phyloP scores from a whole-genome alignment of 2,329 filamentous ascomycete species.

The Penicillium sp. region DNA sequence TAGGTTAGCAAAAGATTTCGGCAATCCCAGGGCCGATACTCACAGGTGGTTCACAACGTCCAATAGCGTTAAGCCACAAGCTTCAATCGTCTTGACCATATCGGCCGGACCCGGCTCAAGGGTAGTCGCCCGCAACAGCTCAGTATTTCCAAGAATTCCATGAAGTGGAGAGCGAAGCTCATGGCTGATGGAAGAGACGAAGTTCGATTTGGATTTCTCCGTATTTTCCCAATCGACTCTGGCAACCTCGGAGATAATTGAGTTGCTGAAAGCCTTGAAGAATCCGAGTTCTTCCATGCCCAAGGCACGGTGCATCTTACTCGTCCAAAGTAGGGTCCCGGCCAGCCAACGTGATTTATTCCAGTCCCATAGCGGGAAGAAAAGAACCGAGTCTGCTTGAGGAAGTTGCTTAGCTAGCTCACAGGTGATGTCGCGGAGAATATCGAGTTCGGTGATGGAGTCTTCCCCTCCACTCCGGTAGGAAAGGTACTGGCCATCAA shows the following conservation, averaged over 20 bases:
- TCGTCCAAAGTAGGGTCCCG: slow-evolving; percentile 27
- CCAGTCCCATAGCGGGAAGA: slow-evolving; percentile 32
- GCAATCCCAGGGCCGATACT: not conserved
- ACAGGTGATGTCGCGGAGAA: slow-evolving; percentile 1
- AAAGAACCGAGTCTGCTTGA: slow-evolving; percentile 8
- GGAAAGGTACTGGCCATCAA: not conserved
- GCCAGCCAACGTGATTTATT: slow-evolving; percentile 32
- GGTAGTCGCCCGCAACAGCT: slow-evolving; percentile 42
- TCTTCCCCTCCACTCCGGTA: slow-evolving; percentile 4
- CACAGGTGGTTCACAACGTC: not conserved
- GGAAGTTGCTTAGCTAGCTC: slow-evolving; percentile 19
- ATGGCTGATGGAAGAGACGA: not conserved
- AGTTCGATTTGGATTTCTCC: not conserved
- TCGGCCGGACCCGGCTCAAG: slow-evolving; percentile 40
- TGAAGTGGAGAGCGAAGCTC: not conserved
- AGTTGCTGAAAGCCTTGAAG: slow-evolving; percentile 32
- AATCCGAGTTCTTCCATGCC: slow-evolving; percentile 29
- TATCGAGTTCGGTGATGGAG: not conserved
- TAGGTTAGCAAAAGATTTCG: not conserved
- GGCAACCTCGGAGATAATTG: slow-evolving; percentile 28
- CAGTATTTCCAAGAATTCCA: not conserved
- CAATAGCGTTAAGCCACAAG: slow-evolving; percentile 38
- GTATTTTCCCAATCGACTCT: not conserved
- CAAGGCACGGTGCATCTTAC: slow-evolving; percentile 14
- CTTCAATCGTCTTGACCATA: slow-evolving; percentile 48